A percentile compares a stretch with the other conserved stretches of the same genome.
phyloP scores from a whole-genome alignment of 306 rosid genomes.

The Lathyrus tuberosus region DNA sequence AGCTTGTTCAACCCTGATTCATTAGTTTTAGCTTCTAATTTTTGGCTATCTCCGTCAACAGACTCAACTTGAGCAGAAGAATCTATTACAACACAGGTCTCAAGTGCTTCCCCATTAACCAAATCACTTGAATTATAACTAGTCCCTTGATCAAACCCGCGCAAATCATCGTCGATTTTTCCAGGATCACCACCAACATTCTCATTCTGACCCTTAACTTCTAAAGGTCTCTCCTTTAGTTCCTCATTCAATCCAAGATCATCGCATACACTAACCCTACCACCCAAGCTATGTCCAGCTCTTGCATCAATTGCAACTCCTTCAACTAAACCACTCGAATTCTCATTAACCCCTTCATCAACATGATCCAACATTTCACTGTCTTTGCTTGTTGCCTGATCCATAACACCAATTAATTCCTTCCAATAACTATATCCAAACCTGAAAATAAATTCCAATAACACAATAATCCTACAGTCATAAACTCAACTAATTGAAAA shows the following conservation, averaged over 20 bases:
- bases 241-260: slow-evolving; percentile 46
- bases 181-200: slow-evolving; percentile 7
- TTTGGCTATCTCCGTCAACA: slow-evolving; percentile 41
- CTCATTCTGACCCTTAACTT: slow-evolving; percentile 24
- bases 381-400: slow-evolving; percentile 29
- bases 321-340: slow-evolving; percentile 27
- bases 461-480: slow-evolving; percentile 3
- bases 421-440: slow-evolving; percentile 36
- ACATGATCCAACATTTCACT: slow-evolving; percentile 40
- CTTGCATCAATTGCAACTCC: slow-evolving; percentile 45
- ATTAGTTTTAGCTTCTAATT: slow-evolving; percentile 39
- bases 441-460: slow-evolving; percentile 34
- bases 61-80: slow-evolving; percentile 43
- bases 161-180: slow-evolving; percentile 35
- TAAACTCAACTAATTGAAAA: not conserved
- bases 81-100: slow-evolving; percentile 50
- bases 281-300: slow-evolving; percentile 38
- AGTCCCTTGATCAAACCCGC: slow-evolving; percentile 45
- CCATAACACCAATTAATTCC: slow-evolving; percentile 40
- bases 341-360: slow-evolving; percentile 36
- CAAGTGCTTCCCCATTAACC: slow-evolving; percentile 43
- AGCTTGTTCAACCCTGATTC: slow-evolving; percentile 48
- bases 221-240: slow-evolving; percentile 34
- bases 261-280: slow-evolving; percentile 25
- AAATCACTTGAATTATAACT: slow-evolving; percentile 44